These are phyloP conservation scores for Clitopilus hobsonii DNA, from an alignment of 768 basidiomycete species.

Conservation along the genomic window DNA sequence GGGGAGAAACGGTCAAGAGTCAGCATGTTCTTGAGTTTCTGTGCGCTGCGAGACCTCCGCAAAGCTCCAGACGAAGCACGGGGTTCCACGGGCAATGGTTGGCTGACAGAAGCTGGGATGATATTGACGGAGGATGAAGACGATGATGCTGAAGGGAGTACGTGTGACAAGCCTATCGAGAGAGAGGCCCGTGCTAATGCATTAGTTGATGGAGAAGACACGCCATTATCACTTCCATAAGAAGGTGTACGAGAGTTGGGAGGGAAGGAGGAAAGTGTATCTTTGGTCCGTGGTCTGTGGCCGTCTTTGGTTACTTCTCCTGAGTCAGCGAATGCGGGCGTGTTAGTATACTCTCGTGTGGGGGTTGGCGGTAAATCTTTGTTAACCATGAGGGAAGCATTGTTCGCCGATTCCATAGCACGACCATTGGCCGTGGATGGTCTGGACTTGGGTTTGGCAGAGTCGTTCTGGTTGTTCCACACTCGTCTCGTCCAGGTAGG, in stretches of 20 bases:
- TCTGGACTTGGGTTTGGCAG: slow-evolving; percentile 10
- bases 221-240: slow-evolving; percentile 5
- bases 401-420: slow-evolving; percentile 13
- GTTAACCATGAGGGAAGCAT: slow-evolving; percentile 21
- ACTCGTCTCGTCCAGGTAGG: slow-evolving; percentile 61
- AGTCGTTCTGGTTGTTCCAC: slow-evolving; percentile 22
- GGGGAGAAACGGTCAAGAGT: slow-evolving; percentile 12
- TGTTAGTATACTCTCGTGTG: slow-evolving; percentile 7
- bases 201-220: slow-evolving; percentile 23
- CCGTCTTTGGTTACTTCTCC: not conserved
- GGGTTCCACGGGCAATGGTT: slow-evolving; percentile 9
- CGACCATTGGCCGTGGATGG: slow-evolving; percentile 19
- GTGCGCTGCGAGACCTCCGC: slow-evolving; percentile 52
- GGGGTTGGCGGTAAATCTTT: slow-evolving; percentile 53
- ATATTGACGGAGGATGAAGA: slow-evolving; percentile 44
- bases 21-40: slow-evolving; percentile 27
- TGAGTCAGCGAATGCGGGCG: not conserved
- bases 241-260: slow-evolving; percentile 6
- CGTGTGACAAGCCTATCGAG: slow-evolving; percentile 54
- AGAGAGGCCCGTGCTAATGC: slow-evolving; percentile 53
- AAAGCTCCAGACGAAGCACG: slow-evolving; percentile 19
- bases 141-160: slow-evolving; percentile 41
- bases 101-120: slow-evolving; percentile 34
- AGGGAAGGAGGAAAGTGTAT: slow-evolving; percentile 17
- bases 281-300: not conserved